Conservation (phyloP, 1,139 yeast species). For the Hyphopichia wangnamkhiaoensis region DNA sequence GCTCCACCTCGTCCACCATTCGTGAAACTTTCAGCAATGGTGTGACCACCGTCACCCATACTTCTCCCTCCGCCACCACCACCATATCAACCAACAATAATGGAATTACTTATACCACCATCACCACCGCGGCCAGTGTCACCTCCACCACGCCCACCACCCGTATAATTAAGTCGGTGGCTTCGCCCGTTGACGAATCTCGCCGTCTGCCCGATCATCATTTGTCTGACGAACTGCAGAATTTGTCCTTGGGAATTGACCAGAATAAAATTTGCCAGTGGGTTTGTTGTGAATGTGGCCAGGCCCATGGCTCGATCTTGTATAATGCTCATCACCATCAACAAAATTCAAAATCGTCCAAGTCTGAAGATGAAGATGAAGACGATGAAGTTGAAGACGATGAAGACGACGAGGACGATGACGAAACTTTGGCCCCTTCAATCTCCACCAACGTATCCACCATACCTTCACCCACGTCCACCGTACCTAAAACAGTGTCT, state of each 20-base stretch:
- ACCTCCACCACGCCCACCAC: constrained; percentile 1
- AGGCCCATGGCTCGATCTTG: constrained; percentile 45
- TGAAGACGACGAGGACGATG: no score
- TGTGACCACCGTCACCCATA: neutral
- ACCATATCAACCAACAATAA: neutral
- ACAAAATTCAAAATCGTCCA: no score
- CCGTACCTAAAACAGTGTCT: neutral
- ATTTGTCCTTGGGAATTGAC: constrained; percentile 9
- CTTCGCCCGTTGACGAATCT: neutral
- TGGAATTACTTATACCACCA: constrained; percentile 2
- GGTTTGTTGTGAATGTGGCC: constrained; percentile 58
- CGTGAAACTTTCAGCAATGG: neutral
- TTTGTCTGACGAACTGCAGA: neutral
- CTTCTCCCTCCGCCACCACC: constrained; percentile 2
- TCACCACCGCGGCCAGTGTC: neutral
- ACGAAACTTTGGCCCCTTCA: neutral
- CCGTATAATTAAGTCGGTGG: neutral
- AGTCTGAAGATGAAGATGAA: no score
- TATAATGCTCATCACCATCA: constrained; percentile 16
- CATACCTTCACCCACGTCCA: neutral
- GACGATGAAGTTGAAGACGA: neutral
- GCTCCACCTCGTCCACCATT: no score
- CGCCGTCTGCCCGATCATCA: neutral
- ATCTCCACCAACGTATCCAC: no score
- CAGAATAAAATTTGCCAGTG: constrained; percentile 49